A percentile compares a stretch with the other conserved stretches of the same genome.
These are phyloP conservation scores for Coriaria nepalensis DNA, from an alignment of 306 rosid genomes.

Conservation along the genomic window DNA sequence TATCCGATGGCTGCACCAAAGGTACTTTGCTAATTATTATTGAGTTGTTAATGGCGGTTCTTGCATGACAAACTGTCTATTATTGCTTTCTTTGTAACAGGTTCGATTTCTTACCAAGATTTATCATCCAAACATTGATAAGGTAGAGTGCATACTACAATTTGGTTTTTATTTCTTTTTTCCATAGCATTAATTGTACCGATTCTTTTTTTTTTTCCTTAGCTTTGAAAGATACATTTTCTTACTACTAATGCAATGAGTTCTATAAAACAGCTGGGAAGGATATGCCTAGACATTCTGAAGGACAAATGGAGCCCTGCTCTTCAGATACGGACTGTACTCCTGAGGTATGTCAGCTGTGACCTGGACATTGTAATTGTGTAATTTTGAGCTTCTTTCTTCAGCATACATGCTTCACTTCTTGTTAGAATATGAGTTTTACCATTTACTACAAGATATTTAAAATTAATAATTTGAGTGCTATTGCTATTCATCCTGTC, in stretches of 20 bases:
- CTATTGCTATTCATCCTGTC: neutral
- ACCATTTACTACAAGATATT: too few relatives aligned
- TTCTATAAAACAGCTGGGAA: slow-evolving; percentile 53
- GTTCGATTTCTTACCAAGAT: slow-evolving; percentile 31
- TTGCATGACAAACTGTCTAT: too few relatives aligned
- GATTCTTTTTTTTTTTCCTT: slow-evolving; percentile 3
- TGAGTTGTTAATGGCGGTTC: neutral
- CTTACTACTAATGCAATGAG: slow-evolving; percentile 8
- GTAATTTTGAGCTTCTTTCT: neutral
- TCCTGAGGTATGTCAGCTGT: slow-evolving; percentile 46
- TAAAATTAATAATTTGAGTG: neutral
- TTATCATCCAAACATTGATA: slow-evolving; percentile 32
- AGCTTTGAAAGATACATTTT: neutral
- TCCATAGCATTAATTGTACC: too few relatives aligned
- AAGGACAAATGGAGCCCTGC: slow-evolving; percentile 95
- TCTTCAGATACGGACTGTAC: slow-evolving; percentile 83
- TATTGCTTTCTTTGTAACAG: slow-evolving; percentile 1
- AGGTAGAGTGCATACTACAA: slow-evolving; percentile 13
- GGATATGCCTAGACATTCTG: slow-evolving; percentile 87
- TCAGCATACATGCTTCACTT: neutral
- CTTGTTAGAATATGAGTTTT: too few relatives aligned
- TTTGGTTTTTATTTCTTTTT: too few relatives aligned
- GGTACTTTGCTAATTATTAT: slow-evolving; percentile 5
- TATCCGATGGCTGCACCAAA: slow-evolving; percentile 33
- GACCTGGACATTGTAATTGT: neutral